These are phyloP conservation scores for Gonium pectorale DNA, from an alignment of 139 green algal genomes.

Conservation along the genomic window DNA sequence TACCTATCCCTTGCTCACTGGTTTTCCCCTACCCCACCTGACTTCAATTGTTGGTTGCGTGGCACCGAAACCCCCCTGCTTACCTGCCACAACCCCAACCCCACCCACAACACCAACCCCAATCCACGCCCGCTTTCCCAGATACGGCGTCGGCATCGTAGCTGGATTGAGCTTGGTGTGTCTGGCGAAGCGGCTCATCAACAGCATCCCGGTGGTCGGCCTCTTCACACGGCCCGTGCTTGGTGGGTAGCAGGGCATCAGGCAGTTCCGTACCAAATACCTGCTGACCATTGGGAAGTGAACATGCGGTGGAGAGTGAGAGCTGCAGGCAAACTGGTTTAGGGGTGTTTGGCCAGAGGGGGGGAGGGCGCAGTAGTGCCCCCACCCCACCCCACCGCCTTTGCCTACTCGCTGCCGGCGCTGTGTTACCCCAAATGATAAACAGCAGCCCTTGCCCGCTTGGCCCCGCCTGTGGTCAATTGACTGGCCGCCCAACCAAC, in stretches of 20 bases:
- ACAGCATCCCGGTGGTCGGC: constrained; percentile 50
- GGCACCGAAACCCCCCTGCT: too few relatives aligned
- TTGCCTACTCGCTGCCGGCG: not conserved
- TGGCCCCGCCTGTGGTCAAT: not conserved
- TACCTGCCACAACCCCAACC: too few relatives aligned
- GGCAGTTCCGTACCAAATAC: not conserved
- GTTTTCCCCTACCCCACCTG: too few relatives aligned
- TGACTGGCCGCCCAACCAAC: too few relatives aligned
- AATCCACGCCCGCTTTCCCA: too few relatives aligned
- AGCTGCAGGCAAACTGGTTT: not conserved
- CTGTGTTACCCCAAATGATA: not conserved
- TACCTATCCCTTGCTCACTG: too few relatives aligned
- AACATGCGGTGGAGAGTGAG: not conserved
- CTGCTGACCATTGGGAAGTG: not conserved
- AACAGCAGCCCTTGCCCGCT: not conserved
- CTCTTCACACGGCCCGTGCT: constrained; percentile 48
- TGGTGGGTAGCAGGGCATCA: constrained; percentile 16
- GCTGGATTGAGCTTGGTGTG: constrained; percentile 41
- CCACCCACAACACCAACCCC: too few relatives aligned
- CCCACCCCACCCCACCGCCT: too few relatives aligned
- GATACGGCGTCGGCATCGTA: constrained; percentile 52
- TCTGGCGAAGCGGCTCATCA: constrained; percentile 44
- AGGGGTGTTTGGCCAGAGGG: not conserved
- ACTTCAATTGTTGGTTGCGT: too few relatives aligned
- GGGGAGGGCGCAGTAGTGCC: not conserved